A percentile compares a stretch with the other conserved stretches of the same genome.
Evolutionary conservation across 331 rosid genomes (phyloP).

Genomic region (Quercus phellos): DNA sequence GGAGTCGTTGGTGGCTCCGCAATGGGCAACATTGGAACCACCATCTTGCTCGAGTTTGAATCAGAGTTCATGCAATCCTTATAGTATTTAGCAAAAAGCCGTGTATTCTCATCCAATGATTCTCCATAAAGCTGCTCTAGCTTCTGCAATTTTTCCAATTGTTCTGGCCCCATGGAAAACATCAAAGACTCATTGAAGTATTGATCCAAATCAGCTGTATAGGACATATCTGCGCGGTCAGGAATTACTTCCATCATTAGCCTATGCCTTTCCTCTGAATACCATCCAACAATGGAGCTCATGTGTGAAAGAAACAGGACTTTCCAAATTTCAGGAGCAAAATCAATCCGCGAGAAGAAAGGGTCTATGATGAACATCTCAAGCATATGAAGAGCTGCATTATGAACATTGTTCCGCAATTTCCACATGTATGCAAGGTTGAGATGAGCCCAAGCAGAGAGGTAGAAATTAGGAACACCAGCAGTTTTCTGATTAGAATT

Average conservation of each 20-base stretch:
- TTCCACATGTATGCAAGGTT: conserved; percentile 78
- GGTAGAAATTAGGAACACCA: conserved; percentile 87
- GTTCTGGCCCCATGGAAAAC: conserved; percentile 71
- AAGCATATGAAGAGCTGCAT: conserved; percentile 54
- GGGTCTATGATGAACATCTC: conserved; percentile 90
- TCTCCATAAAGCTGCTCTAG: conserved; percentile 82
- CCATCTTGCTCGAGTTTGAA: conserved; percentile 55
- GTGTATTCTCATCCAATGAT: conserved; percentile 69
- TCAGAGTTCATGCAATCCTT: conserved; percentile 65
- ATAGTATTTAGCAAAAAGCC: conserved; percentile 74
- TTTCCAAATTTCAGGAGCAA: conserved; percentile 88
- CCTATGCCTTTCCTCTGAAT: conserved; percentile 75
- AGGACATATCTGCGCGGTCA: conserved; percentile 68
- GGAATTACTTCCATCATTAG: conserved; percentile 82
- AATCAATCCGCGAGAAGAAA: conserved; percentile 75
- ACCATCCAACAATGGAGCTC: conserved; percentile 91
- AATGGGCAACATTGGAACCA: conserved; percentile 79
- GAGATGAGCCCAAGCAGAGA: conserved; percentile 91
- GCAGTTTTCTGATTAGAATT: conserved; percentile 74
- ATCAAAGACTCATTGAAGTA: conserved; percentile 76
- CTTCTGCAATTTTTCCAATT: conserved; percentile 59
- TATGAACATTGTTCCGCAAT: conserved; percentile 51
- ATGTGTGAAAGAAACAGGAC: conserved; percentile 74
- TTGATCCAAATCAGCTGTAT: conserved; percentile 69
- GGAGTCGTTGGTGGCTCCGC: conserved; percentile 98